These are phyloP conservation scores for Tylopilus sp. DNA, from an alignment of 768 basidiomycete genomes.

Conservation along the genomic window DNA sequence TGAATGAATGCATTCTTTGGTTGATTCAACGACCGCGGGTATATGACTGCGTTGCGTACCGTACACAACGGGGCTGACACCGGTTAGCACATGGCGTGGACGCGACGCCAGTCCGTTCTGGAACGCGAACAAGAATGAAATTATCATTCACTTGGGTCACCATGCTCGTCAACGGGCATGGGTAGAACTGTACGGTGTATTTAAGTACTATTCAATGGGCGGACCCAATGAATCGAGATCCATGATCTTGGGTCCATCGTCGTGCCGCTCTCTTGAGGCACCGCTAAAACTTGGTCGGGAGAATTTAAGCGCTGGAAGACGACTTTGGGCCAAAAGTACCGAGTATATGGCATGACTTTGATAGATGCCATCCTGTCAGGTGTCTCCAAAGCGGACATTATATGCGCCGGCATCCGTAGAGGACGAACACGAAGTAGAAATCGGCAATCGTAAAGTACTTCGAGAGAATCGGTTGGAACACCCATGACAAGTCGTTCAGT, in stretches of 20 bases:
- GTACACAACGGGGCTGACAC: no score
- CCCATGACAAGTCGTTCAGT: slow-evolving; percentile 33
- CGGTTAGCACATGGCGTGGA: no score
- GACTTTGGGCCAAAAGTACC: slow-evolving; percentile 50
- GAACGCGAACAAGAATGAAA: no score
- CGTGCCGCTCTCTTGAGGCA: slow-evolving; percentile 9
- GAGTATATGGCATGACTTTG: slow-evolving; percentile 36
- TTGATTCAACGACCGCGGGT: no score
- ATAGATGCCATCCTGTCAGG: slow-evolving; percentile 24
- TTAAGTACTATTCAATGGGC: slow-evolving; percentile 33
- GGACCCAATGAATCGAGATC: slow-evolving; percentile 43
- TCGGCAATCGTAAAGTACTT: slow-evolving; percentile 62
- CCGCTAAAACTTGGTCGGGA: slow-evolving; percentile 24
- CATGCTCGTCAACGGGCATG: no score
- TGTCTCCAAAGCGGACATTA: slow-evolving; percentile 30
- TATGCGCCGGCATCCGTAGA: slow-evolving; percentile 36
- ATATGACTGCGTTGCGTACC: no score
- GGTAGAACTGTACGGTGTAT: no score
- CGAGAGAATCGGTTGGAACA: slow-evolving; percentile 20
- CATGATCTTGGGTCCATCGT: slow-evolving; percentile 29
- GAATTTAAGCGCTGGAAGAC: slow-evolving; percentile 23
- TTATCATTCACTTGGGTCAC: no score
- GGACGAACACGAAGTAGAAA: slow-evolving; percentile 54
- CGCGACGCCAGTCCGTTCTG: no score
- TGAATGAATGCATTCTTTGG: no score